These are phyloP conservation scores for Trichoderma atrobrunneum DNA, from an alignment of 2,329 filamentous ascomycete species.

Conservation along the genomic window DNA sequence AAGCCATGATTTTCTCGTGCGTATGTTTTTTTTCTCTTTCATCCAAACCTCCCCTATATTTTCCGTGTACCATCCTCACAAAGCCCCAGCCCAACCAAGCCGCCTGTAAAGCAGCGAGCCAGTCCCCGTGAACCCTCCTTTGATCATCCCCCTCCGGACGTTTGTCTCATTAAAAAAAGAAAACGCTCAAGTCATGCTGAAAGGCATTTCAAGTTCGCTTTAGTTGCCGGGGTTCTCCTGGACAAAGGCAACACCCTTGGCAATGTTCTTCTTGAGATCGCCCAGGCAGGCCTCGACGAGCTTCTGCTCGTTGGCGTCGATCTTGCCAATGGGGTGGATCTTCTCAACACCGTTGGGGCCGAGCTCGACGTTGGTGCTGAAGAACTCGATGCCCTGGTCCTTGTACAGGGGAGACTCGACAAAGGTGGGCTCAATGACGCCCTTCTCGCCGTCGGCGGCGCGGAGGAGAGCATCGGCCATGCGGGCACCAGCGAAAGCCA, in stretches of 20 bases:
- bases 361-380: constrained; percentile 91
- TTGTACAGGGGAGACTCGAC: constrained; percentile 98
- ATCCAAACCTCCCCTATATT: constrained; percentile 14
- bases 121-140: background rate
- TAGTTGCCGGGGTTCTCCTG: constrained; percentile 60
- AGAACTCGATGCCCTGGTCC: constrained; percentile 97
- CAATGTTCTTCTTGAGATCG: constrained; percentile 92
- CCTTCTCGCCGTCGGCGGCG: constrained; percentile 89
- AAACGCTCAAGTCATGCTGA: background rate
- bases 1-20: constrained; percentile 23
- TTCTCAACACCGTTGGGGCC: constrained; percentile 95
- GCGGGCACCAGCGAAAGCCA: constrained; percentile 90
- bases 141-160: background rate
- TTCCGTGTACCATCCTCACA: constrained; percentile 18
- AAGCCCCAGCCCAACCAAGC: constrained; percentile 21
- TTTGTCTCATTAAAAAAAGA: constrained; percentile 1
- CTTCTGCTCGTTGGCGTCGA: constrained; percentile 83
- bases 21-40: background rate
- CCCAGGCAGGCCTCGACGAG: constrained; percentile 80
- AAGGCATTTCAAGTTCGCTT: constrained; percentile 31
- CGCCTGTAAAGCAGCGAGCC: constrained; percentile 18
- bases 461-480: constrained; percentile 90
- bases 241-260: constrained; percentile 73
- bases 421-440: constrained; percentile 92
- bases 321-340: constrained; percentile 81